A percentile compares a stretch with the other conserved stretches of the same genome.
phyloP scores from a whole-genome alignment of 2,329 filamentous ascomycete species.

The Aspergillus aculeatinus region DNA sequence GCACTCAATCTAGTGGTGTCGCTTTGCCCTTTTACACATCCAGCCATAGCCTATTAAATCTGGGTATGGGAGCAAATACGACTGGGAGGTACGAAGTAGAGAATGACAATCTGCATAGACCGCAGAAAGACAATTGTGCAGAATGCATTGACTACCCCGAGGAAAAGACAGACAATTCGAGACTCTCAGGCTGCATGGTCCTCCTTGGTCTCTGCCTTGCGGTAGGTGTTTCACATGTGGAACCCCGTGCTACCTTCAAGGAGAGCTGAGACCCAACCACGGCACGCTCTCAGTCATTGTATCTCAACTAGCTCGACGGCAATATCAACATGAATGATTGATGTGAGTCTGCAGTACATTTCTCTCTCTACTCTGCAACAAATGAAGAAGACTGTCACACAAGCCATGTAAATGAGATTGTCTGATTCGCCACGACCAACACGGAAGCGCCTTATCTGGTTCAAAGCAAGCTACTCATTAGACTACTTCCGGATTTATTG shows the following conservation, averaged over 20 bases:
- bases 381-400: background rate
- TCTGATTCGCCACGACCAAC: background rate
- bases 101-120: background rate
- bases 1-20: background rate
- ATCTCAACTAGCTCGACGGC: background rate
- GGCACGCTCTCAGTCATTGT: background rate
- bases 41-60: background rate
- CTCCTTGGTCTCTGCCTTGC: slow-evolving; percentile 5
- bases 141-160: background rate
- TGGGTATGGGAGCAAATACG: background rate
- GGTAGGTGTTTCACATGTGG: slow-evolving; percentile 4
- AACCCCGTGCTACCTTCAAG: slow-evolving; percentile 1
- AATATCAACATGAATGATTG: slow-evolving; percentile 3
- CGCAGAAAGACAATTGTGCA: background rate
- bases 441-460: background rate
- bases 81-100: background rate
- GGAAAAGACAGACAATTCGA: background rate
- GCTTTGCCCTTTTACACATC: background rate
- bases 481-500: background rate
- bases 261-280: background rate
- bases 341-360: background rate
- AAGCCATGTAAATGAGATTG: background rate
- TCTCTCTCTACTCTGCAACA: background rate
- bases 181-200: slow-evolving; percentile 2
- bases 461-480: background rate